These are phyloP conservation scores for Penicillium sp. DNA, from an alignment of 2,329 filamentous ascomycete species.

Conservation along the genomic window DNA sequence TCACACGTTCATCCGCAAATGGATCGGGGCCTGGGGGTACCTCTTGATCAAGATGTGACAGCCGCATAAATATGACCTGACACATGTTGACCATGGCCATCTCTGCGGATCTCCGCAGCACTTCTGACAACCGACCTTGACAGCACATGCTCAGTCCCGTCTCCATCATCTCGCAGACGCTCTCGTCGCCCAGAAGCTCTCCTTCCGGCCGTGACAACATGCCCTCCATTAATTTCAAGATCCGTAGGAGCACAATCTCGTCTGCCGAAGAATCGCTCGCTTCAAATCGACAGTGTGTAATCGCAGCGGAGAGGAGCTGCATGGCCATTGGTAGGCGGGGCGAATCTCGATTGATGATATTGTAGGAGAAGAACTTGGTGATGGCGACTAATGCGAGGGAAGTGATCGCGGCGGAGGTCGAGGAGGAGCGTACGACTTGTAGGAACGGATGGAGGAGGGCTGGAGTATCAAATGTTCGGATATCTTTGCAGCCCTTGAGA, in stretches of 20 bases:
- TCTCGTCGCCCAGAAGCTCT: slow-evolving; percentile 93
- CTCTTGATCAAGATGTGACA: slow-evolving; percentile 85
- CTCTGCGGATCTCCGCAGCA: slow-evolving; percentile 88
- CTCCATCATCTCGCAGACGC: slow-evolving; percentile 99
- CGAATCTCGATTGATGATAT: slow-evolving; percentile 81
- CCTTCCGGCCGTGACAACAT: slow-evolving; percentile 95
- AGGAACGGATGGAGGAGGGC: slow-evolving; percentile 91
- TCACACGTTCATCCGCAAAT: slow-evolving; percentile 61
- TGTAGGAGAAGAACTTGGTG: slow-evolving; percentile 95
- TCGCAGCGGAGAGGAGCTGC: slow-evolving; percentile 91
- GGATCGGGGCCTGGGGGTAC: slow-evolving; percentile 70
- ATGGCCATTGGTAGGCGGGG: slow-evolving; percentile 90
- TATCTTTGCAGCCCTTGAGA: slow-evolving; percentile 87
- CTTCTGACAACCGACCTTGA: slow-evolving; percentile 86
- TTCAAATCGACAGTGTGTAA: slow-evolving; percentile 97
- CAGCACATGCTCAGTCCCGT: slow-evolving; percentile 97
- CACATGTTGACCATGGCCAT: slow-evolving; percentile 99
- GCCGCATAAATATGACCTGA: slow-evolving; percentile 92
- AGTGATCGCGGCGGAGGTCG: slow-evolving; percentile 94
- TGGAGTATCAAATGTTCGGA: slow-evolving; percentile 85
- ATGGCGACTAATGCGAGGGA: slow-evolving; percentile 92
- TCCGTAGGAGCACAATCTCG: slow-evolving; percentile 92
- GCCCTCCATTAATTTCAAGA: slow-evolving; percentile 96
- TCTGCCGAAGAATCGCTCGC: slow-evolving; percentile 94
- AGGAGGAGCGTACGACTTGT: slow-evolving; percentile 94